Base-by-base conservation (phyloP, 1,139 yeast genomes). In the Yamadazyma trypodendri region DNA sequence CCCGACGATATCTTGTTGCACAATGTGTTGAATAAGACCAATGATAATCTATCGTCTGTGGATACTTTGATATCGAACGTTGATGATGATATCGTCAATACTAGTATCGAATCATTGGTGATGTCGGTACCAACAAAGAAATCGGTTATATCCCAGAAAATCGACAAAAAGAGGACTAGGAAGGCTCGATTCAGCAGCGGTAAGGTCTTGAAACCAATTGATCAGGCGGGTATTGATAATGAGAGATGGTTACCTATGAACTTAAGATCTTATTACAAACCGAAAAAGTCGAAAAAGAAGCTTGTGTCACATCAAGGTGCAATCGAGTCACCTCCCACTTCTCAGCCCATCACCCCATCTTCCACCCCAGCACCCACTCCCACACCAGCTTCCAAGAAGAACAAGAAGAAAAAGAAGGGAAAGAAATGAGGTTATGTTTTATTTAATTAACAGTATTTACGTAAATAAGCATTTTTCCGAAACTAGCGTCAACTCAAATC, bases 211-310 rank as follows among this genome's bases (percentile, higher is more conserved):
- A 61, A 63, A 41, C 61, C 67, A 5, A 58, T 52, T 21, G 56
- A 54, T 7, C 63, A 65, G 32, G 52, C 64, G 24, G 48, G 38
- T 13, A 52, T 69, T 36, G 76, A 72, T 44, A 54, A 54, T 24
- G 97, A 90, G 59, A 80, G 97, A 64, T 90, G 97, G 97, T 63
- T 89, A 38, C 95, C 97, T 22, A 55, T 85, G 73, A 83, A 81
- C 54, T 92, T 89, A 56, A 77, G 97, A 60, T 77, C 89, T 6
- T 80, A 82, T 50, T 89, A 85, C 65, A 86, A 79, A 59, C 88
- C 95, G 14, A 82, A 84, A 52, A 81, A 79, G 56, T 75, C 77
- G 43, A 74, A 71, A 42, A 81, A 75, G 61, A 72, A 67, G 47
- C 75, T 68, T 50, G 76, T 85, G 0, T 89, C 84, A 53, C 72